Evolutionary conservation across 2,329 filamentous ascomycete genomes (phyloP), one percentile per base, ranked within the genome.

Genomic region (Hyphodiscus sp.): DNA sequence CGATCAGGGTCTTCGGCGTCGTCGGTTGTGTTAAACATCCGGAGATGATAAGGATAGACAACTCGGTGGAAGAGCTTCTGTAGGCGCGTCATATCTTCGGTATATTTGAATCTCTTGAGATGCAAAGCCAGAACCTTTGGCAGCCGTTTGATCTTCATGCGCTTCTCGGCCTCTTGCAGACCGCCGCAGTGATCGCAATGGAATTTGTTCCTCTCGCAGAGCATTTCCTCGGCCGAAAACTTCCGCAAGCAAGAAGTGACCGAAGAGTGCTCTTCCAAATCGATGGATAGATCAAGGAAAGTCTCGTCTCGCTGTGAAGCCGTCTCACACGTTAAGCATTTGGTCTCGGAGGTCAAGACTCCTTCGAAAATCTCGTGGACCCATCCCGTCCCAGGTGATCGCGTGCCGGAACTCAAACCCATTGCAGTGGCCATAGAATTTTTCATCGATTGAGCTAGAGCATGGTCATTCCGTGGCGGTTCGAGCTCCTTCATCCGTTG

Each of bases 161-260:
- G 83, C 76, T 97, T 99, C 71, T 99, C 94, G 0, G 94, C 94
- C 72, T 99, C 94, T 71, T 99, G 94, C 52, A 99, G 75, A 2
- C 94, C 94, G 50, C 94, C 94, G 63, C 94, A 99, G 64, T 91
- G 91, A 69, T 99, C 94, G 72, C 94, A 99, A 68, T 99, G 92
- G 62, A 99, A 99, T 68, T 99, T 99, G 75, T 99, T 97, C 56
- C 91, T 82, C 73, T 99, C 94, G 67, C 94, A 97, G 54, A 99
- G 79, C 90, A 97, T 96, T 71, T 99, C 94, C 65, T 97, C 94
- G 45, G 94, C 91, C 0, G 94, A 99, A 66, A 99, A 99, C 65
- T 96, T 96, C 55, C 89, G 82, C 59, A 99, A 73, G 68, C 94
- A 99, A 23, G 94, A 92, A 2, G 94, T 97, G 2, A 99, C 94